These are phyloP conservation scores for Psophocarpus tetragonolobus DNA, from an alignment of 306 rosid species.

Conservation along the genomic window DNA sequence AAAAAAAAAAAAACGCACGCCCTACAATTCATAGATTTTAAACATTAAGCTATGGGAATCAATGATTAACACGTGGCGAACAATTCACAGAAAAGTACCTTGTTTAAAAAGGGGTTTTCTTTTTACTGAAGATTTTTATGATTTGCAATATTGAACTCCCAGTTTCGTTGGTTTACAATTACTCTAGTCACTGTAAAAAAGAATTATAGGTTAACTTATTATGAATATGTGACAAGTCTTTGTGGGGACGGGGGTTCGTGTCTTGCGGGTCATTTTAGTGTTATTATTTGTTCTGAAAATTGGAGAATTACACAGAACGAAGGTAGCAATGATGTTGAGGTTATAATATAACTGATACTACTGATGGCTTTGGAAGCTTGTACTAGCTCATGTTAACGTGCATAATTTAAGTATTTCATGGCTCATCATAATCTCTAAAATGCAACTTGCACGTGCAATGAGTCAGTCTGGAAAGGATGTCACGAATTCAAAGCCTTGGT, in stretches of 20 bases:
- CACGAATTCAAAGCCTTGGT: conserved; percentile 75
- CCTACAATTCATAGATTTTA: neutral
- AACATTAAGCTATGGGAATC: neutral
- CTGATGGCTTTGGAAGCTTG: neutral
- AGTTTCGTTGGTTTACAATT: neutral
- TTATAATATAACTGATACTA: neutral
- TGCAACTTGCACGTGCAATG: neutral
- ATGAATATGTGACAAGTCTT: neutral
- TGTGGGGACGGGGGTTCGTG: neutral
- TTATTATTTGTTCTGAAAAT: conserved; percentile 2
- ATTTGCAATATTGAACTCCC: neutral
- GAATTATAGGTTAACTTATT: neutral
- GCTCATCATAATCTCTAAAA: neutral
- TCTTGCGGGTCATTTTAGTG: neutral
- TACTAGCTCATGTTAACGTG: neutral
- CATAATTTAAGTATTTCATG: neutral
- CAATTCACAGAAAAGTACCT: neutral
- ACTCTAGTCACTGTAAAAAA: neutral
- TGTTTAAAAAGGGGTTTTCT: neutral
- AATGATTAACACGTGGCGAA: neutral
- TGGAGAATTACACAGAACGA: neutral
- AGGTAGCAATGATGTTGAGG: neutral
- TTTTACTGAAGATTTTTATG: neutral
- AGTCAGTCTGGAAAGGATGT: conserved; percentile 39
- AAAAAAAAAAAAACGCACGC: too few species aligned